phyloP scores from a whole-genome alignment of 2,329 filamentous ascomycete genomes.

The Chrysoporthe deuterocubensis region DNA sequence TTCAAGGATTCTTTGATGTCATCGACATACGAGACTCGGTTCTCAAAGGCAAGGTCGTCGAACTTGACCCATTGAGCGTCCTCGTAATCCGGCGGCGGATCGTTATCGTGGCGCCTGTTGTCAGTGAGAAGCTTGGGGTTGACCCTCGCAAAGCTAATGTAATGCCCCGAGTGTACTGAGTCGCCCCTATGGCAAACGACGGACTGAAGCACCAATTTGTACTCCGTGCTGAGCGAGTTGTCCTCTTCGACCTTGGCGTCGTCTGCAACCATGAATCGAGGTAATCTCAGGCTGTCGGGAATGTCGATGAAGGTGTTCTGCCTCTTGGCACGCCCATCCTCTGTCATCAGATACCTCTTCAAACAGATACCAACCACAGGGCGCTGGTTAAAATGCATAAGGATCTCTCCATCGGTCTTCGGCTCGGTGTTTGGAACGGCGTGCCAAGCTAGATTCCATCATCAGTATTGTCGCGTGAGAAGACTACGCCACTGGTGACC shows the following conservation, averaged over 20 bases:
- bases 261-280: constrained; percentile 83
- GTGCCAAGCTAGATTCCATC: constrained; percentile 72
- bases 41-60: constrained; percentile 75
- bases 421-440: constrained; percentile 61
- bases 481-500: background rate
- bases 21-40: constrained; percentile 76
- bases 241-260: constrained; percentile 64
- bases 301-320: constrained; percentile 90
- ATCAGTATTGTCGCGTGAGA: constrained; percentile 38
- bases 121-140: constrained; percentile 65
- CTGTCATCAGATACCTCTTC: constrained; percentile 82
- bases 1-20: constrained; percentile 76
- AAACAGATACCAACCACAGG: constrained; percentile 92
- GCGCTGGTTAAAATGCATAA: constrained; percentile 82
- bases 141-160: constrained; percentile 82
- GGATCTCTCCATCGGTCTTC: constrained; percentile 75
- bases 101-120: constrained; percentile 58
- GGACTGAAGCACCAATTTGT: constrained; percentile 89
- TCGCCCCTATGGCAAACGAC: constrained; percentile 90
- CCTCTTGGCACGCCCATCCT: constrained; percentile 69
- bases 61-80: constrained; percentile 87
- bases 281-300: constrained; percentile 76
- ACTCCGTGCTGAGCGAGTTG: constrained; percentile 79
- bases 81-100: constrained; percentile 67
- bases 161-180: constrained; percentile 87